phyloP scores from a whole-genome alignment of 2,329 filamentous ascomycete species.

The Rutstroemia sp. region DNA sequence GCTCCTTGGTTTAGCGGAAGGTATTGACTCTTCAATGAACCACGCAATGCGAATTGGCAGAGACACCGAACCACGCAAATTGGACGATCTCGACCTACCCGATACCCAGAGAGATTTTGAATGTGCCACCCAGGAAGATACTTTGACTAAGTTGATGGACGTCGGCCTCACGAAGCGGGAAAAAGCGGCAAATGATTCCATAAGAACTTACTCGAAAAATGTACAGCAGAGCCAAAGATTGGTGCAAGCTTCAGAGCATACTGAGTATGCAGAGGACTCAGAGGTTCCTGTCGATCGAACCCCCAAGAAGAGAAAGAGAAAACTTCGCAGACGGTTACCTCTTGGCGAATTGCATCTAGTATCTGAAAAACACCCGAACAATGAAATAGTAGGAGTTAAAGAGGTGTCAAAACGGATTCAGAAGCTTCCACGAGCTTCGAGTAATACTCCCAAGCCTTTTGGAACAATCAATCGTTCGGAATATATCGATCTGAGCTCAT shows the following conservation, averaged over 20 bases:
- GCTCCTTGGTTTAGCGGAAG: background rate
- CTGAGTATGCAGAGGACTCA: background rate
- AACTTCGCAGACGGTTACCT: constrained; percentile 9
- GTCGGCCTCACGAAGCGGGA: background rate
- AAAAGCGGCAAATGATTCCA: background rate
- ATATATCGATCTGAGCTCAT: constrained; percentile 16
- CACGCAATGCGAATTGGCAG: too few relatives aligned
- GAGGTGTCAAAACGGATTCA: background rate
- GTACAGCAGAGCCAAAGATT: background rate
- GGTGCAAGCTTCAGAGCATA: background rate
- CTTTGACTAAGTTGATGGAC: background rate
- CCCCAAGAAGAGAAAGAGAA: background rate
- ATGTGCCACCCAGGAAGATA: background rate
- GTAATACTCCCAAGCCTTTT: background rate
- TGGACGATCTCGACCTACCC: background rate
- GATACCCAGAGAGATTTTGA: background rate
- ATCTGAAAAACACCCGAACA: constrained; percentile 1
- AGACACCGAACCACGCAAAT: background rate
- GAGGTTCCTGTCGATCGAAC: background rate
- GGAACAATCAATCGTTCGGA: constrained; percentile 10
- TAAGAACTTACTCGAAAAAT: background rate
- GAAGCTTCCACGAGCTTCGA: background rate
- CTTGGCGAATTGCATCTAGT: constrained; percentile 16
- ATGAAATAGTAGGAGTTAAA: background rate
- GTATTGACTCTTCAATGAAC: background rate